Base-by-base conservation (phyloP, 495 filamentous ascomycete species). In the Haplographium delicatum region DNA sequence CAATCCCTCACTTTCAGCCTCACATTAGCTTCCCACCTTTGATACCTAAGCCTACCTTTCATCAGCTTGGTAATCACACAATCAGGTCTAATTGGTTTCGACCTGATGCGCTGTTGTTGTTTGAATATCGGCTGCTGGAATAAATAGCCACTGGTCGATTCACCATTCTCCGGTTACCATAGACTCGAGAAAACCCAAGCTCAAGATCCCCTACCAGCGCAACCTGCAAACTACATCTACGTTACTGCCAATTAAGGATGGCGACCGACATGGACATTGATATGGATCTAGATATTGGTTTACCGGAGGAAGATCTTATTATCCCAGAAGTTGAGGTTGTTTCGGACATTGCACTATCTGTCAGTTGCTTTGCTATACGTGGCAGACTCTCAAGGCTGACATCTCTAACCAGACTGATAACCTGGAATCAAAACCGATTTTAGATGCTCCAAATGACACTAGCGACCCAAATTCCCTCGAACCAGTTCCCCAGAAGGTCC, bases 271-370 rank as follows among this genome's bases (percentile, higher is more conserved):
- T 87, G 84, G 86, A 91, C 63, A 82, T 89, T 44, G 86, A 90
- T 41, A 85, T 89, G 64, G 86, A 89, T 55, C 62, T 88, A 43
- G 84, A 86, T 56, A 65, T 84, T 18, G 82, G 80, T 51, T 65
- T 71, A 59, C 62, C 67, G 13, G 65, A 71, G 16, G 54, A 57
- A 24, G 65, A 71, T 31, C 59, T 69, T 5, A 61, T 56, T 18
- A 59, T 73, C 10, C 65, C 63, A 24, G 72, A 75, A 13, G 68
- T 72, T 10, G 74, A 74, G 2, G 43, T 63, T 51, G 60, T 64
- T 56, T 74, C 60, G 62, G 76, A 65, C 58, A 65, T 39, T 35
- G 68, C 71, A 46, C 52, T 50, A 47, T 65, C 65, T 47, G 63
- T 51, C 23, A 38, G 11, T 27, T 1, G 25, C 15, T 25, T 44